A percentile compares a stretch with the other conserved stretches of the same genome.
Conservation (phyloP, 371 early-diverging fungal species). For the Lichtheimia ornata region DNA sequence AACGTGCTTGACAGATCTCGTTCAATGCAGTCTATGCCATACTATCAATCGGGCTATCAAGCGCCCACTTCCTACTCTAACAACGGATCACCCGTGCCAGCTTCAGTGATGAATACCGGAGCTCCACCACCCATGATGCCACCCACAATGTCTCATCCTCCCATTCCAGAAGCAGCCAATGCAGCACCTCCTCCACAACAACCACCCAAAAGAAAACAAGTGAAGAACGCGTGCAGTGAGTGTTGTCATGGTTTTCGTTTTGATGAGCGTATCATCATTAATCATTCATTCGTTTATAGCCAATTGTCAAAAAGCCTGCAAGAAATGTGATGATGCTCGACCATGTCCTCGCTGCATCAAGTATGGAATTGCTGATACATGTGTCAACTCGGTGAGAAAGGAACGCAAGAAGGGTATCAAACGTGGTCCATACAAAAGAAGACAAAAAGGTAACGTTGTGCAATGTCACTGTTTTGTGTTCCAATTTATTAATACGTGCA, state of each 20-base stretch:
- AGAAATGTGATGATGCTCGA: constrained; percentile 88
- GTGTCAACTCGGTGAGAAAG: constrained; percentile 82
- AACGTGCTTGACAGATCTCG: constrained; percentile 13
- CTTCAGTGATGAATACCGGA: constrained; percentile 24
- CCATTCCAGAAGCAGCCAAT: constrained; percentile 1
- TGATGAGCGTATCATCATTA: not conserved
- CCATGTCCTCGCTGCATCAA: constrained; percentile 87
- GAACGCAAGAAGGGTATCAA: constrained; percentile 84
- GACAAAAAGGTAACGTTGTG: constrained; percentile 34
- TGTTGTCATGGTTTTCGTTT: not conserved
- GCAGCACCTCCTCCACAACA: not conserved
- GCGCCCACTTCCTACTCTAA: constrained; percentile 18
- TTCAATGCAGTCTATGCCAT: constrained; percentile 26
- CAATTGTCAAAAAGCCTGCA: constrained; percentile 92
- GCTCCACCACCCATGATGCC: constrained; percentile 14
- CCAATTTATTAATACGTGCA: not conserved
- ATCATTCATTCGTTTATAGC: constrained; percentile 35
- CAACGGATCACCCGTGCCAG: constrained; percentile 18
- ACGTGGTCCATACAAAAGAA: constrained; percentile 80
- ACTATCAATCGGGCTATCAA: constrained; percentile 30
- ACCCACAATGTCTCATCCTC: constrained; percentile 6
- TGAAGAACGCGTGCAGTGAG: constrained; percentile 55
- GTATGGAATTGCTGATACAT: constrained; percentile 70
- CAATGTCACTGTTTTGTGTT: not conserved
- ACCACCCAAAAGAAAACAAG: constrained; percentile 44